Conservation (phyloP, 2,329 filamentous ascomycete genomes). For the Colletotrichum siamense region DNA sequence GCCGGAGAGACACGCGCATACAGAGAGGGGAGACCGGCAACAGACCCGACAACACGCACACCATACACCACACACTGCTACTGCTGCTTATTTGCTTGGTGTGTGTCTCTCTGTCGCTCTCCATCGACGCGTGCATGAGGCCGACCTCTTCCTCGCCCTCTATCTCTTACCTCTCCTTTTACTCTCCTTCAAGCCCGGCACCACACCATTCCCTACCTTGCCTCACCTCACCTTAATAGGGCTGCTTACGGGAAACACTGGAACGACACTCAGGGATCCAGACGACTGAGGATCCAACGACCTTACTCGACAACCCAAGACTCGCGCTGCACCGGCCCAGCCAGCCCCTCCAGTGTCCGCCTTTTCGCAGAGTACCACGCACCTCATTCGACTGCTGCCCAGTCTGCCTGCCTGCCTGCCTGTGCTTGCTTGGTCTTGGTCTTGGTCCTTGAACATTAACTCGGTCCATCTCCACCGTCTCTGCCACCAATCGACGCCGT, state of each 20-base stretch:
- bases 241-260: neutral
- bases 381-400: neutral
- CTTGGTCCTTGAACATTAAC: neutral
- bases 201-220: neutral
- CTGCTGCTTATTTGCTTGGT: neutral
- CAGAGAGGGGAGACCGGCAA: neutral
- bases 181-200: constrained; percentile 9
- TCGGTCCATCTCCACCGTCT: neutral
- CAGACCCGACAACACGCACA: neutral
- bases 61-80: neutral
- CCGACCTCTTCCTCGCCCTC: constrained; percentile 2
- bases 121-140: constrained; percentile 8
- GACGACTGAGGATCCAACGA: neutral
- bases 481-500: constrained; percentile 21
- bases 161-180: neutral
- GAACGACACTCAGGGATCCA: neutral
- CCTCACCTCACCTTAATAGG: neutral
- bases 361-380: neutral
- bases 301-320: neutral
- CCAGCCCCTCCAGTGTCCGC: neutral
- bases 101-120: neutral
- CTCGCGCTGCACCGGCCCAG: neutral
- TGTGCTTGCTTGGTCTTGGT: neutral
- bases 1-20: neutral
- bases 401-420: neutral